These are phyloP conservation scores for Hirschioporus abietinus DNA, from an alignment of 768 basidiomycete genomes.

Conservation along the genomic window DNA sequence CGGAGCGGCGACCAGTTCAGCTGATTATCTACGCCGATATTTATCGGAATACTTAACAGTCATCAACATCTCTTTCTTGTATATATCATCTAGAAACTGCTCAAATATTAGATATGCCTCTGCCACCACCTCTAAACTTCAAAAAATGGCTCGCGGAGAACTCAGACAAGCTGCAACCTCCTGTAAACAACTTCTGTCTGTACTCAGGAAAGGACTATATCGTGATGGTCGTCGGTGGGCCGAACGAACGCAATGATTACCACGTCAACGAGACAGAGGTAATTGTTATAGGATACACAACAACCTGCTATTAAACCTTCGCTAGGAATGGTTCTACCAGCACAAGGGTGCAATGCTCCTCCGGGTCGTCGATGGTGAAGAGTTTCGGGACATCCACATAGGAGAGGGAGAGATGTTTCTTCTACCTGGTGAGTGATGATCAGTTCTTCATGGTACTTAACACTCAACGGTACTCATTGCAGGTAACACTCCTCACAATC, in stretches of 20 bases:
- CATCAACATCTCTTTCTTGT: not conserved
- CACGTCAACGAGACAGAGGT: conserved; percentile 96
- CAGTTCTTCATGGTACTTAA: not conserved
- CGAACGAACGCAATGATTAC: conserved; percentile 91
- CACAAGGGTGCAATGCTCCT: conserved; percentile 91
- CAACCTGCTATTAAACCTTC: not conserved
- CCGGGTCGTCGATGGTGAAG: conserved; percentile 73
- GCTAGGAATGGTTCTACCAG: conserved; percentile 97
- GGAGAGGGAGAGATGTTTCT: conserved; percentile 97
- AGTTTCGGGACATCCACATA: conserved; percentile 82
- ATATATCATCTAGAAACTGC: not conserved
- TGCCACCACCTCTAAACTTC: conserved; percentile 82
- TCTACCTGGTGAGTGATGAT: conserved; percentile 64
- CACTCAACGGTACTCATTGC: not conserved
- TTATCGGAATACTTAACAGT: not conserved
- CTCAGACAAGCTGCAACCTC: conserved; percentile 73
- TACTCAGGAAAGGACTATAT: conserved; percentile 82
- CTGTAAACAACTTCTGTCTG: conserved; percentile 88
- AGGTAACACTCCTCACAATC: conserved; percentile 97
- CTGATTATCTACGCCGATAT: too few species aligned
- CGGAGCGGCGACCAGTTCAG: too few species aligned
- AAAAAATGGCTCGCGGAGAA: conserved; percentile 86
- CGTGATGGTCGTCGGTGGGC: conserved; percentile 96
- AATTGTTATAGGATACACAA: not conserved
- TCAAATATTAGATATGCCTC: conserved; percentile 45